These are phyloP conservation scores for Annulohypoxylon stygium DNA, from an alignment of 495 filamentous ascomycete species.

Conservation along the genomic window DNA sequence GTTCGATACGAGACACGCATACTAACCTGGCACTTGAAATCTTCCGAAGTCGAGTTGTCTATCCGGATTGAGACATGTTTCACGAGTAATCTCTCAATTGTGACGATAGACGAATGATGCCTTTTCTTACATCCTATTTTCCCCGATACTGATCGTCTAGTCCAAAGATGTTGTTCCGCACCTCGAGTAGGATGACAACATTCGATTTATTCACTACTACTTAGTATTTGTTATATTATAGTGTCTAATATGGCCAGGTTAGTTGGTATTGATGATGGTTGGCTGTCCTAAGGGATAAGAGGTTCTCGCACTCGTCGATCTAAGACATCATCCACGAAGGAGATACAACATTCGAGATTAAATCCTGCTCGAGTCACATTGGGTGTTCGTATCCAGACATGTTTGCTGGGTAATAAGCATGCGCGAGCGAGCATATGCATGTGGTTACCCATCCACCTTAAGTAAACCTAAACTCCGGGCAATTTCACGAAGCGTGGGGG, in stretches of 20 bases:
- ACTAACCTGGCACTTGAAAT: background rate
- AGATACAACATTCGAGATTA: background rate
- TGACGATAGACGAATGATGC: background rate
- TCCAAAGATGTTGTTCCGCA: background rate
- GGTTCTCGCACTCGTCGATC: background rate
- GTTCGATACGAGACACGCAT: background rate
- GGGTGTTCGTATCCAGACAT: background rate
- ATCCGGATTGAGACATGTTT: background rate
- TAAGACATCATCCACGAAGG: background rate
- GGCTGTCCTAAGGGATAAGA: background rate
- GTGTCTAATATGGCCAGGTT: background rate
- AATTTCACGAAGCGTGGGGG: slow-evolving; percentile 28
- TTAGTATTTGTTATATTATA: background rate
- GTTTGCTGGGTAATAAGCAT: slow-evolving; percentile 6
- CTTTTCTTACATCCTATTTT: background rate
- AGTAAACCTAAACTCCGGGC: slow-evolving; percentile 19
- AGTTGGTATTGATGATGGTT: background rate
- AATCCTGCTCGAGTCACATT: background rate
- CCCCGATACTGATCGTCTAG: background rate
- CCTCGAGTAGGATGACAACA: too few relatives aligned
- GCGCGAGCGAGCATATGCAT: slow-evolving; percentile 13
- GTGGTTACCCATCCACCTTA: slow-evolving; percentile 27
- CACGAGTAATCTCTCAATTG: background rate
- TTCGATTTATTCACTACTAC: background rate
- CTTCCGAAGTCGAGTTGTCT: background rate